Evolutionary conservation across 495 filamentous ascomycete genomes (phyloP).

Genomic region (Sordaria brevicollis): DNA sequence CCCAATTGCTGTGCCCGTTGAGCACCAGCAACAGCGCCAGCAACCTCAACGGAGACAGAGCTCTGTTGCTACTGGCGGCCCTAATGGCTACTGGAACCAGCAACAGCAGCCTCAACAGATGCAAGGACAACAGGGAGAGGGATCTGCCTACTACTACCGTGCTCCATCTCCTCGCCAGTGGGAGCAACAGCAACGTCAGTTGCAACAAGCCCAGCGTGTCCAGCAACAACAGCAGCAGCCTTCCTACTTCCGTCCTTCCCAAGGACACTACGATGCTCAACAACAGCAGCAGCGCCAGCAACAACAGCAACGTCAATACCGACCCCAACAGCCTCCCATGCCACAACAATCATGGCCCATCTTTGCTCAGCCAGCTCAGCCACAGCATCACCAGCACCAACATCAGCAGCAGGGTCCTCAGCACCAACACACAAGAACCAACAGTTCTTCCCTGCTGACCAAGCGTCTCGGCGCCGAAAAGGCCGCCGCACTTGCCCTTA

Average conservation of each 20-base stretch:
- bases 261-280: neutral
- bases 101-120: conserved; percentile 1
- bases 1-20: neutral
- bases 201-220: neutral
- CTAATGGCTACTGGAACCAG: conserved; percentile 2
- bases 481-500: conserved; percentile 29
- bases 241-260: neutral
- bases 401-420: conserved; percentile 3
- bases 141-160: neutral
- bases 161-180: neutral
- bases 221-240: neutral
- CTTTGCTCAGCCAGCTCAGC: neutral
- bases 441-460: conserved; percentile 29
- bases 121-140: conserved; percentile 1
- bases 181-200: conserved; percentile 1
- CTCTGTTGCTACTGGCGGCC: neutral
- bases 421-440: conserved; percentile 8
- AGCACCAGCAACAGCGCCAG: conserved; percentile 2
- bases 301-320: neutral
- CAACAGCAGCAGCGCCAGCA: neutral
- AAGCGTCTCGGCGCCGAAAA: conserved; percentile 40
- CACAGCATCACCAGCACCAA: neutral
- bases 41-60: neutral
- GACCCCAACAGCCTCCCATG: neutral
- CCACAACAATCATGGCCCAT: neutral